Percentiles rank a stretch among this genome's conserved stretches.
Evolutionary conservation across 352 stramenopile species (phyloP).

Genomic region (Aphanomyces cochlioides): DNA sequence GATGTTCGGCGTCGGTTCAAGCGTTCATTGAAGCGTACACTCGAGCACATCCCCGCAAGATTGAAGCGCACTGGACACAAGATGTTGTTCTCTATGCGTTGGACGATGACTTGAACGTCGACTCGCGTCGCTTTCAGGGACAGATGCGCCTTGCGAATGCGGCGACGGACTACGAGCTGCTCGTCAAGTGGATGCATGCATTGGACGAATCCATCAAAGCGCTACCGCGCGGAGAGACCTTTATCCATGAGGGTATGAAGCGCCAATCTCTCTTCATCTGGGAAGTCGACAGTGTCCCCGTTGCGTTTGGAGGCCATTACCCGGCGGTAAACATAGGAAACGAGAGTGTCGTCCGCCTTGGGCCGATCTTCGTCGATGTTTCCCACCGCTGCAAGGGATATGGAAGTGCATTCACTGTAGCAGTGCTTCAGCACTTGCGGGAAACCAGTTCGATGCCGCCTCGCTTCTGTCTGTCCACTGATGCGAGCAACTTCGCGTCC

Average conservation of each 20-base stretch:
- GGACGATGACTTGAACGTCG: not conserved
- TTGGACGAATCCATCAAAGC: not conserved
- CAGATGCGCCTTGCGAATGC: not conserved
- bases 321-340: constrained; percentile 2
- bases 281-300: not conserved
- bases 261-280: not conserved
- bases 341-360: constrained; percentile 9
- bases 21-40: not conserved
- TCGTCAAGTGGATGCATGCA: not conserved
- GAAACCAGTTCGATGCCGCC: not conserved
- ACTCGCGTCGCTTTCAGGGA: not conserved
- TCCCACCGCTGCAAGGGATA: constrained; percentile 16
- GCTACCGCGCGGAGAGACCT: not conserved
- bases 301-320: constrained; percentile 17
- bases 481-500: constrained; percentile 3
- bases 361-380: constrained; percentile 9
- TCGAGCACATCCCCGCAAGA: not conserved
- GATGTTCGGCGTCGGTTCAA: not conserved
- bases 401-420: constrained; percentile 9
- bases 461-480: not conserved
- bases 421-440: not conserved
- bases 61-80: not conserved
- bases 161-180: not conserved
- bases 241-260: not conserved
- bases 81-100: not conserved